These are phyloP conservation scores for Silene conica DNA, from an alignment of 148 eudicot genomes.

Conservation along the genomic window DNA sequence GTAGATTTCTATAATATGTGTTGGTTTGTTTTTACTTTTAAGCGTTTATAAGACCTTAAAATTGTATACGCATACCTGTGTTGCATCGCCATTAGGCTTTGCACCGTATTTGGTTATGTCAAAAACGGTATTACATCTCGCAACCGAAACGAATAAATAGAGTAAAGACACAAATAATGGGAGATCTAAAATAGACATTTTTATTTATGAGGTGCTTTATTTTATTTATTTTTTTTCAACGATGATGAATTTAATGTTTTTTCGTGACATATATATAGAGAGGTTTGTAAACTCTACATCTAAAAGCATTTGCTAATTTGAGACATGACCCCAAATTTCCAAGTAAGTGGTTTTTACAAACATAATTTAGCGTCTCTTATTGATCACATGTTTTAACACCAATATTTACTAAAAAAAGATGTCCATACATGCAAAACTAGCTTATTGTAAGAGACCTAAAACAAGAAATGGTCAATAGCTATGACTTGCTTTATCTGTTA, in stretches of 20 bases:
- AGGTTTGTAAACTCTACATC: background rate
- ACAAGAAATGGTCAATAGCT: no score
- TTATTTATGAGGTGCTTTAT: background rate
- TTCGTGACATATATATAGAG: background rate
- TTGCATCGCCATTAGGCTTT: constrained; percentile 23
- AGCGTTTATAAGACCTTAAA: no score
- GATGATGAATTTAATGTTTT: background rate
- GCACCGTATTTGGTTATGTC: constrained; percentile 24
- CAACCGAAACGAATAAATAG: constrained; percentile 12
- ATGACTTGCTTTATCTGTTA: no score
- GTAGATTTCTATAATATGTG: no score
- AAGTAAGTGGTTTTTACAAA: background rate
- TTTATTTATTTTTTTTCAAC: background rate
- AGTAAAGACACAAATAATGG: constrained; percentile 9
- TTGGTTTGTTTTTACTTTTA: no score
- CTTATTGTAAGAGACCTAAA: no score
- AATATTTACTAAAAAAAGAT: background rate
- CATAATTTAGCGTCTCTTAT: no score
- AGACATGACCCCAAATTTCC: background rate
- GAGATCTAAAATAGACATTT: background rate
- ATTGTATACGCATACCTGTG: constrained; percentile 17
- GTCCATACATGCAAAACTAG: no score
- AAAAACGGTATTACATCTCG: constrained; percentile 8
- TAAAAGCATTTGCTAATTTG: background rate
- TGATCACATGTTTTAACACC: background rate